Base-by-base conservation (phyloP, 2,329 filamentous ascomycete species). In the Alternaria triticimaculans region DNA sequence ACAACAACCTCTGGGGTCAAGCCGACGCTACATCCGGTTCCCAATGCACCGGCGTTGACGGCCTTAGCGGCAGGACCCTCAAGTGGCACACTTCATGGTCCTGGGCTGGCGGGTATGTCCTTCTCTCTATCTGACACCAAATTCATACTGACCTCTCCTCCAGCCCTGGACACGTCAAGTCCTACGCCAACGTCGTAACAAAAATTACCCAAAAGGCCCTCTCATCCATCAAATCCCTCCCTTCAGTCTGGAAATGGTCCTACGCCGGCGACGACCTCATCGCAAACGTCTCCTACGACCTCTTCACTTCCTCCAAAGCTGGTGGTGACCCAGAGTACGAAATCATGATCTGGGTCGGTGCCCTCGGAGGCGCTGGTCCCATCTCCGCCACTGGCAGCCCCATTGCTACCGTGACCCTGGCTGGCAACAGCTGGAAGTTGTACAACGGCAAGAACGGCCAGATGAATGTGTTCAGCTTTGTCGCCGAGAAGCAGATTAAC, bases 311-410 rank as follows among this genome's bases (percentile, higher is more conserved):
- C 8, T 81, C 84, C 45, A 81, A 81, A 18, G 82, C 85, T 2
- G 78, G 78, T 28, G 82, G 81, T 45, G 74, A 67, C 50, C 73
- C 82, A n/a, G 81, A 87, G 69, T 89, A 87, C 72, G 89, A 90
- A 78, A 81, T 90, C 70, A 91, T 91, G 88, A 84, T 91, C 68
- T 91, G 89, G 88, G 81, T 89, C 49, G 85, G 82, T 4, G 86
- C 86, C 28, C 77, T 88, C 48, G 87, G 85, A 25, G 84, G 85
- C 55, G 87, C 86, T 2, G 87, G 87, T 6, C 86, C 87, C 23
- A 88, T 90, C 80, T 87, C 88, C 60, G 82, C 76, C 55, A 88
- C 82, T 30, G 87, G 87, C 55, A 80, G 79, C 18, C 69, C 86
- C 6, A 82, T 89, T 66, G 87, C 84, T 4, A 87, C 83, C 1